Percentiles rank a stretch among this genome's conserved stretches.
Evolutionary conservation across 805 yeast genomes (phyloP).

Genomic region (Priceomyces haplophilus): DNA sequence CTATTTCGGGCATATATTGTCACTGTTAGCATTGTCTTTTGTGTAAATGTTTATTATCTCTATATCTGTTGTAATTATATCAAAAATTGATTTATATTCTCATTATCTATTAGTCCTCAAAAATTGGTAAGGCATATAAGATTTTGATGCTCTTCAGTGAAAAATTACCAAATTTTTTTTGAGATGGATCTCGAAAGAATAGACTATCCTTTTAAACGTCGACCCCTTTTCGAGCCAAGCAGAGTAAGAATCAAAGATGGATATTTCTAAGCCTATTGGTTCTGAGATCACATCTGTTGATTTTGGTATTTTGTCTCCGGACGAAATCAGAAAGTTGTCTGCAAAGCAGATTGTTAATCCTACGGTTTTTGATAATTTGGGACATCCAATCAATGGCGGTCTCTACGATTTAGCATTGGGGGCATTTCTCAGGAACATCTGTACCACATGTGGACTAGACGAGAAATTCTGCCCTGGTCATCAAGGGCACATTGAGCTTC

Average conservation of each 20-base stretch:
- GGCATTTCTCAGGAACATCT: conserved; percentile 81
- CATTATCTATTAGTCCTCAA: conserved; percentile 6
- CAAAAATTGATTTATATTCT: too few relatives aligned
- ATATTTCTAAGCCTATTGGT: conserved; percentile 94
- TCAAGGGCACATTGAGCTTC: conserved; percentile 95
- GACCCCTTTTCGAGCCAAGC: not conserved
- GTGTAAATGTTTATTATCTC: not conserved
- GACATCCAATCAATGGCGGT: conserved; percentile 94
- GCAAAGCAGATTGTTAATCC: conserved; percentile 96
- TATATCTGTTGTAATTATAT: too few relatives aligned
- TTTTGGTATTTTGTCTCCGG: conserved; percentile 77
- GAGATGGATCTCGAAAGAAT: conserved; percentile 6
- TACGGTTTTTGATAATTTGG: conserved; percentile 90
- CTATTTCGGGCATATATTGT: not conserved
- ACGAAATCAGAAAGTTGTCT: conserved; percentile 80
- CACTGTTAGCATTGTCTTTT: not conserved
- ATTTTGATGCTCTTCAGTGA: conserved; percentile 1
- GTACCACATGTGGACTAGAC: conserved; percentile 95
- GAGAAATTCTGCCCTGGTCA: conserved; percentile 97
- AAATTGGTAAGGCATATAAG: not conserved
- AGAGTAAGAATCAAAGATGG: conserved; percentile 51
- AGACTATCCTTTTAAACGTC: conserved; percentile 3
- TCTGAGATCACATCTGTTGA: conserved; percentile 90
- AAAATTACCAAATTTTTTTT: conserved; percentile 6
- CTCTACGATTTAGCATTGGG: conserved; percentile 93